Percentiles rank a stretch among this genome's conserved stretches.
These are phyloP conservation scores for Chaetomiaceae sp. DNA, from an alignment of 2,329 filamentous ascomycete species.

Conservation along the genomic window DNA sequence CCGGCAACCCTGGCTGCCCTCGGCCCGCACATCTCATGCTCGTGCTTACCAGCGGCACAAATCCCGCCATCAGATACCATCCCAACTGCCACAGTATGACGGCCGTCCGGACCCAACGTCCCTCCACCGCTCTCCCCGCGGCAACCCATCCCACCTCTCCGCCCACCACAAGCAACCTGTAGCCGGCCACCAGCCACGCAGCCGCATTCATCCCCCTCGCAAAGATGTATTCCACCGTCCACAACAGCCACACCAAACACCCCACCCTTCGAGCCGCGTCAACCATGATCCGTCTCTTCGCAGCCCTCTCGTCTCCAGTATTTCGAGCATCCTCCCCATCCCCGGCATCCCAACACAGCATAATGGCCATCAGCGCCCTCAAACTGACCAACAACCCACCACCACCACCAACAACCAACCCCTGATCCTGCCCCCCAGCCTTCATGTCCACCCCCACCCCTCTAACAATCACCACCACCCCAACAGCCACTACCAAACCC, in stretches of 20 bases:
- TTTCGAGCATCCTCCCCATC: too few relatives aligned
- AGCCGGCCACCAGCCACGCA: constrained; percentile 28
- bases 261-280: constrained; percentile 10
- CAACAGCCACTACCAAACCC: too few relatives aligned
- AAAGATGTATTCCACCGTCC: constrained; percentile 30
- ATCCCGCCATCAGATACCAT: constrained; percentile 6
- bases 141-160: constrained; percentile 11
- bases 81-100: constrained; percentile 15
- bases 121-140: constrained; percentile 14
- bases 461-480: too few relatives aligned
- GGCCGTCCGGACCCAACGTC: constrained; percentile 13
- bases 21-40: neutral
- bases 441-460: too few relatives aligned
- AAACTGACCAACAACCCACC: neutral
- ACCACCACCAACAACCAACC: constrained; percentile 4
- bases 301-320: too few relatives aligned
- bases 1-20: constrained; percentile 22
- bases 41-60: constrained; percentile 19
- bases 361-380: neutral
- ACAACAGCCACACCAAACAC: constrained; percentile 28
- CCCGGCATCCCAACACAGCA: neutral
- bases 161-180: constrained; percentile 20
- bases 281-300: neutral
- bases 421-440: constrained; percentile 20
- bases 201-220: constrained; percentile 26